Evolutionary conservation across 2,329 filamentous ascomycete species (phyloP).

Genomic region (Trichoderma sp.): DNA sequence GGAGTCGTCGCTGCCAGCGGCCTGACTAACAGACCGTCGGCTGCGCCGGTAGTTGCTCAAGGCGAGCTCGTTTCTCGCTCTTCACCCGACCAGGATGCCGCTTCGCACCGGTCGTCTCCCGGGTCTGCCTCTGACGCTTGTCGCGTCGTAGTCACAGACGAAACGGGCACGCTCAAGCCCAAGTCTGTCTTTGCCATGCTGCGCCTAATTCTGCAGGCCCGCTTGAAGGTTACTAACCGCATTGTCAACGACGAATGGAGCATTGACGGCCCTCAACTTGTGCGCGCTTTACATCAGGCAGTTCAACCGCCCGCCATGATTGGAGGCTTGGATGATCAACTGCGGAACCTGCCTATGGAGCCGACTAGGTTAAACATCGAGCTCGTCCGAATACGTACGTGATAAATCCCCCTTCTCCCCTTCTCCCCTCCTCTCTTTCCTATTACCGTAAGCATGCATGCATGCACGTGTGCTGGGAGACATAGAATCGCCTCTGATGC

Average conservation of each 20-base stretch:
- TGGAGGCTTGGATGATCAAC: conserved; percentile 33
- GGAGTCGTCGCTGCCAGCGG: neutral
- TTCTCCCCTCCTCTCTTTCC: neutral
- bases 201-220: conserved; percentile 31
- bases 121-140: conserved; percentile 19
- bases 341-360: conserved; percentile 41
- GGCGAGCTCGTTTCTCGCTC: conserved; percentile 10
- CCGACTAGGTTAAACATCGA: conserved; percentile 45
- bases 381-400: conserved; percentile 47
- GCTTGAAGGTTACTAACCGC: conserved; percentile 30
- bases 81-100: conserved; percentile 6
- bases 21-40: neutral
- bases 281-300: conserved; percentile 25
- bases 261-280: conserved; percentile 27
- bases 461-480: neutral
- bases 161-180: conserved; percentile 26
- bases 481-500: neutral
- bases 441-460: neutral
- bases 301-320: conserved; percentile 25
- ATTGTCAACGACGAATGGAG: conserved; percentile 33
- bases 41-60: neutral
- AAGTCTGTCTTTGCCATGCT: conserved; percentile 30
- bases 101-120: neutral
- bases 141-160: conserved; percentile 27
- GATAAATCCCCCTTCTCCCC: neutral